Base-by-base conservation (phyloP, 225 moss, liverwort and hornwort genomes). In the Antitrichia curtipendula region DNA sequence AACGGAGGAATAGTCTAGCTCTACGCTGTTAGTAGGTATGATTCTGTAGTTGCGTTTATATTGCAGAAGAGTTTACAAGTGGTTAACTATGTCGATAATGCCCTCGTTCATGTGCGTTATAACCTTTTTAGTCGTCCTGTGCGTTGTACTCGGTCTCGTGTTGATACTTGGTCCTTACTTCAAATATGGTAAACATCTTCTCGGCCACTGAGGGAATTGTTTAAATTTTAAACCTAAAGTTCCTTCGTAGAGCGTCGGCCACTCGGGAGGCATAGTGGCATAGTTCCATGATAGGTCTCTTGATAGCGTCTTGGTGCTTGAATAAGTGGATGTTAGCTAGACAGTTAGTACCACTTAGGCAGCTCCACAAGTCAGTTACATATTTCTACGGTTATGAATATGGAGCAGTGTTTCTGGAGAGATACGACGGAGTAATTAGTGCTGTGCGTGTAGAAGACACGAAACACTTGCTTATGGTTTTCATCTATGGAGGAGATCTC, bases 81-180 rank as follows among this genome's bases (percentile, higher is more conserved):
- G 57, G 50, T 82, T 65, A 68, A 75, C 72, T 36, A 91, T 91
- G 91, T 88, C 90, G 75, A 54, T 88, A 83, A 88, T 90, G 65
- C 91, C 91, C 22, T 91, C 91, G 23, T 91, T 90, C 80, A 88
- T 83, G 83, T 91, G 88, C 88, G 83, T 90, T 31, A 80, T 91
- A 31, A 86, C 90, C 18, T 88, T 90, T 40, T 64, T 90, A 75
- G 83, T 91, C 20, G 61, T 70, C 54, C 34, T 90, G 41, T 91
- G 88, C 61, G 38, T 91, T 57, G 88, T 90, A 60, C 75, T 91
- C 13, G 90, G 90, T 28, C 90, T 91, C 34, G 91, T 91, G 56
- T 83, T 91, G 80, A 79, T 88, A 80, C 90, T 91, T 54, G 80
- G 91, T 80, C 91, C 91, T 18, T 88, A 91, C 41, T 75, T 90